These are phyloP conservation scores for Phytophthora cryptogea DNA, from an alignment of 352 stramenopile genomes.

Conservation along the genomic window DNA sequence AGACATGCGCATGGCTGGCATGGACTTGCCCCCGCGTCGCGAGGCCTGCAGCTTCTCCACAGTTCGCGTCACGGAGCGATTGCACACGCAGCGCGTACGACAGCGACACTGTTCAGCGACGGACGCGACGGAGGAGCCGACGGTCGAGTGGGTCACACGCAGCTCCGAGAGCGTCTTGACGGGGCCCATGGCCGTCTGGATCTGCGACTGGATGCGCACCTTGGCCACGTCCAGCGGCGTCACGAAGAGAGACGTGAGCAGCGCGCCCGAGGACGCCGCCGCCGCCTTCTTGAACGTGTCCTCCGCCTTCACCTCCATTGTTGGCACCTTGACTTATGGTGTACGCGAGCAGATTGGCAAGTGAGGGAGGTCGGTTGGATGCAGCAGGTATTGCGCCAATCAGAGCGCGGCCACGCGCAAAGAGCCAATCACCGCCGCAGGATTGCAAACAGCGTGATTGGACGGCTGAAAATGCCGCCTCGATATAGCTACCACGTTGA, in stretches of 20 bases:
- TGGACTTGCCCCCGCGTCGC: conserved; percentile 13
- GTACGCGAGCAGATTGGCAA: conserved; percentile 15
- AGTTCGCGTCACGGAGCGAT: conserved; percentile 50
- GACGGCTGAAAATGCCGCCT: conserved; percentile 5
- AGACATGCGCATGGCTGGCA: conserved; percentile 49
- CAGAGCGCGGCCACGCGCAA: conserved; percentile 8
- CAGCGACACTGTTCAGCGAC: conserved; percentile 52
- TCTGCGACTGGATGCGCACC: conserved; percentile 79
- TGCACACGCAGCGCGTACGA: conserved; percentile 54
- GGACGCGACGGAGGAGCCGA: conserved; percentile 19
- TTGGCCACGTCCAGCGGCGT: conserved; percentile 86
- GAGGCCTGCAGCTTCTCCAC: conserved; percentile 47
- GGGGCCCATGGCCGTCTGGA: conserved; percentile 28
- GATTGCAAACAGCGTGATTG: conserved; percentile 19
- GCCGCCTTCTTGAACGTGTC: conserved; percentile 71
- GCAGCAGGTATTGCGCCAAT: conserved; percentile 35
- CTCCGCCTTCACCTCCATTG: conserved; percentile 30
- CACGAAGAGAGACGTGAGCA: conserved; percentile 85
- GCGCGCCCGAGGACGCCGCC: conserved; percentile 66
- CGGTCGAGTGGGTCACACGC: conserved; percentile 21
- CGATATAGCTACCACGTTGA: background rate
- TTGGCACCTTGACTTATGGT: conserved; percentile 2
- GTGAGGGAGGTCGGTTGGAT: background rate
- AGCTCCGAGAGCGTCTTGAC: conserved; percentile 22
- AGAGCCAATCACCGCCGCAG: conserved; percentile 25